Base-by-base conservation (phyloP, 495 filamentous ascomycete species). In the Entonaema liquescens region DNA sequence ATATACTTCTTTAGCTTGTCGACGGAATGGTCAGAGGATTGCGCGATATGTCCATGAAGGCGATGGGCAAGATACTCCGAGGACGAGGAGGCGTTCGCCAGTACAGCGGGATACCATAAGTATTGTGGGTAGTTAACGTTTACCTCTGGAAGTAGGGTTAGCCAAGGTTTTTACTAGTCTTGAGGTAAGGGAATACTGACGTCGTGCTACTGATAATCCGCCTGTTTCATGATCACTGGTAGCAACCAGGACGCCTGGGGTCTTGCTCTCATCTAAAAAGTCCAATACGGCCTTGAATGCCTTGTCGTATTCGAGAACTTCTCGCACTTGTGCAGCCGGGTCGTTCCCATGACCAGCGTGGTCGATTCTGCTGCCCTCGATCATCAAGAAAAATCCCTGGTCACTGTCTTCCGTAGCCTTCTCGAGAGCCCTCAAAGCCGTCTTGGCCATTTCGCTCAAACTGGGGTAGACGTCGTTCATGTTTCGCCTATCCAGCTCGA, bases 191-290 rank as follows among this genome's bases (percentile, higher is more conserved):
- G 3, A 13, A 40, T 13, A 76, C 88, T 74, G 83, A 91, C 89
- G 95, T 72, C 90, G 85, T 50, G 95, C 94, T 1, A 89, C 86
- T 0, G 93, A 82, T 33, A 99, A 79, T 13, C 95, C 95, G 38
- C 95, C 95, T 7, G 95, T 99, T 76, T 99, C 95, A 73, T 99
- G 95, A 76, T 99, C 95, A 62, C 91, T 95, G 1, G 95, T 98
- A 65, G 86, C 86, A 28, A 99, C 93, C 53, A 98, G 80, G 2
- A 98, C 89, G 19, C 90, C 91, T 6, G 93, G 89, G 0, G 89
- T 89, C 1, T 86, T 81, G 58, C 90, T 90, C 33, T 89, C 81
- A 19, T 94, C 88, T 8, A 98, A 78, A 78, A 97, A 99, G 36
- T 97, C 89, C 12, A 97, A 76, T 0, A 97, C 93, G 7, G 87